Conservation (phyloP, 805 yeast genomes). For the Cyberlindnera xishuangbannaensis region DNA sequence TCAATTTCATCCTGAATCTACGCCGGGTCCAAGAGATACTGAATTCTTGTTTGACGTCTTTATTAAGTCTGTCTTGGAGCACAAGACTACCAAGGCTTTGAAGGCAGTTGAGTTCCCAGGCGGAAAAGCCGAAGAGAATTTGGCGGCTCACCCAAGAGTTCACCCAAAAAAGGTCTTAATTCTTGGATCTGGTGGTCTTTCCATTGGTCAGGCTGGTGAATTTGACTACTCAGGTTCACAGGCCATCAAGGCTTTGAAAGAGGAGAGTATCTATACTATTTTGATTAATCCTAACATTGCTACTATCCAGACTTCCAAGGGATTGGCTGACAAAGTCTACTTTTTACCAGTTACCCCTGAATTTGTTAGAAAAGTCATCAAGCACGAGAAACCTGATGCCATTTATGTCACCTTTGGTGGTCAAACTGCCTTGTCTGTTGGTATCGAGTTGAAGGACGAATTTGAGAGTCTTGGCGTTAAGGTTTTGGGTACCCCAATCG, state of each 20-base stretch:
- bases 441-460: conserved; percentile 93
- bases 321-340: conserved; percentile 96
- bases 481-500: conserved; percentile 95
- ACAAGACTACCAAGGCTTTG: conserved; percentile 46
- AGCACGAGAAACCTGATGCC: conserved; percentile 95
- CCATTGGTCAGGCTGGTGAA: conserved; percentile 99
- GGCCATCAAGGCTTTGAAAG: conserved; percentile 96
- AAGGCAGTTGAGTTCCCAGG: conserved; percentile 89
- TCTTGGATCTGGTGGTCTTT: conserved; percentile 96
- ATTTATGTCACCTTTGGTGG: conserved; percentile 98
- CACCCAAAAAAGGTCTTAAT: conserved; percentile 88
- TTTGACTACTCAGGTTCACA: conserved; percentile 98
- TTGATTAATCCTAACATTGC: conserved; percentile 97
- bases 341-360: conserved; percentile 97
- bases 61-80: conserved; percentile 68
- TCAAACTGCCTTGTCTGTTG: conserved; percentile 95
- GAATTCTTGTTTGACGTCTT: conserved; percentile 95
- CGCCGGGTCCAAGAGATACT: conserved; percentile 99
- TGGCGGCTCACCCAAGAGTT: conserved; percentile 69
- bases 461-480: conserved; percentile 87
- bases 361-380: conserved; percentile 90
- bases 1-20: conserved; percentile 98
- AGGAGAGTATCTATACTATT: conserved; percentile 95
- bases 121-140: conserved; percentile 69
- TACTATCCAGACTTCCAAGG: conserved; percentile 96